Evolutionary conservation across 192 early-diverging fungal genomes (phyloP), one percentile per base, ranked within the genome.

Genomic region (Backusella mclennaniae): DNA sequence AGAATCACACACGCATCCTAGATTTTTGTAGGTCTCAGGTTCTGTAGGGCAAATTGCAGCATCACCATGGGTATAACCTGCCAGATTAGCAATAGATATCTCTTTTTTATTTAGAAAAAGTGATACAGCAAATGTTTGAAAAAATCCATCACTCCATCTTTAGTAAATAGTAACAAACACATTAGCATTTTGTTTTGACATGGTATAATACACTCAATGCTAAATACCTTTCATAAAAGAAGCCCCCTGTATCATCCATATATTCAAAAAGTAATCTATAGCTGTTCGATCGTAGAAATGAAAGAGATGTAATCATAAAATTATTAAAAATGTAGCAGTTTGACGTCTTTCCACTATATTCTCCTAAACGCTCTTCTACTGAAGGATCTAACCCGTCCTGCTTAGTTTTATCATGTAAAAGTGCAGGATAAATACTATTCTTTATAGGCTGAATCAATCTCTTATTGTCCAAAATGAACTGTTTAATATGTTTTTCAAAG

Each of bases 281-380:
- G 0, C 82, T 83, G 19, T 87, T 73, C 74, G 88, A 92, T 49
- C 92, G 82, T 75, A 91, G 89, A 71, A 95, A 89, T n/a, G 89
- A 81, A 74, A 94, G 76, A 42, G 89, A 83, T 29, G 85, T 91
- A 53, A 97, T 95, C 80, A 96, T 94, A 86, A 96, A 96, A 71
- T 96, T 95, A 59, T 89, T 90, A 89, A 90, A 94, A 69, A 90
- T 92, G 63, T 90, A 86, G 77, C 89, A 93, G 4, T 83, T 84
- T 69, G 89, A 89, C 70, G 89, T 90, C 17, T 80, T 70, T 68
- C 88, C 89, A 31, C 83, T 74, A 6, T 69, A 70, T 7, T 76
- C 46, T 35, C 75, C 67, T 21, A 70, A 33, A n/a, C 23, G 67
- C 8, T 35, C n/a, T 29, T n/a, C 36, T 15, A 52, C 1, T 14